These are phyloP conservation scores for Dentipellis fragilis DNA, from an alignment of 768 basidiomycete genomes.

Conservation along the genomic window DNA sequence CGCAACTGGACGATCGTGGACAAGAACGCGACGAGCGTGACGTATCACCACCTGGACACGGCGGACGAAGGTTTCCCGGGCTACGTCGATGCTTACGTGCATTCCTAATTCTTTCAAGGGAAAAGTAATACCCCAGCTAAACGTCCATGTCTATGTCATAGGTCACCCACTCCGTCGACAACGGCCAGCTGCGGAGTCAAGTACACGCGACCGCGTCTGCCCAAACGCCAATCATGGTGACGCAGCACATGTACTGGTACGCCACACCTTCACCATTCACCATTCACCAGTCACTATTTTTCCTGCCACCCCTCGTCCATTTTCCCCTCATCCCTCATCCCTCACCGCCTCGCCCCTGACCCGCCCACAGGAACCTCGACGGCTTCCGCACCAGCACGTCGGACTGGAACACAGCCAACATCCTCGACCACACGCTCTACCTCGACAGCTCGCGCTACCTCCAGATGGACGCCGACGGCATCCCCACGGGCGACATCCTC, in stretches of 20 bases:
- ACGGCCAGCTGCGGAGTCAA: slow-evolving; percentile 30
- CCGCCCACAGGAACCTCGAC: slow-evolving; percentile 38
- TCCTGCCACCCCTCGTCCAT: neutral
- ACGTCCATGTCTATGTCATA: slow-evolving; percentile 17
- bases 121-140: too few species aligned
- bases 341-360: too few species aligned
- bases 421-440: slow-evolving; percentile 13
- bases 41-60: slow-evolving; percentile 40
- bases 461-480: slow-evolving; percentile 28
- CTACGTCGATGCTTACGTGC: slow-evolving; percentile 30
- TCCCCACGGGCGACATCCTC: slow-evolving; percentile 29
- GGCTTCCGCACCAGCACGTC: slow-evolving; percentile 24
- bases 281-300: neutral
- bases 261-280: neutral
- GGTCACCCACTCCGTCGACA: slow-evolving; percentile 40
- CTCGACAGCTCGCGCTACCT: slow-evolving; percentile 29
- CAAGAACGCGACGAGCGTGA: slow-evolving; percentile 35
- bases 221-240: slow-evolving; percentile 48
- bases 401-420: neutral
- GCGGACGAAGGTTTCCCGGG: slow-evolving; percentile 50
- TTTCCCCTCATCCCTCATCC: neutral
- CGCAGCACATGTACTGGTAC: slow-evolving; percentile 47
- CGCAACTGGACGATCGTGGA: slow-evolving; percentile 43
- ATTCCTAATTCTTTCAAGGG: slow-evolving; percentile 2
- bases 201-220: slow-evolving; percentile 37